Base-by-base conservation (phyloP, 345 rosid species). In the Rubroshorea leprosula region DNA sequence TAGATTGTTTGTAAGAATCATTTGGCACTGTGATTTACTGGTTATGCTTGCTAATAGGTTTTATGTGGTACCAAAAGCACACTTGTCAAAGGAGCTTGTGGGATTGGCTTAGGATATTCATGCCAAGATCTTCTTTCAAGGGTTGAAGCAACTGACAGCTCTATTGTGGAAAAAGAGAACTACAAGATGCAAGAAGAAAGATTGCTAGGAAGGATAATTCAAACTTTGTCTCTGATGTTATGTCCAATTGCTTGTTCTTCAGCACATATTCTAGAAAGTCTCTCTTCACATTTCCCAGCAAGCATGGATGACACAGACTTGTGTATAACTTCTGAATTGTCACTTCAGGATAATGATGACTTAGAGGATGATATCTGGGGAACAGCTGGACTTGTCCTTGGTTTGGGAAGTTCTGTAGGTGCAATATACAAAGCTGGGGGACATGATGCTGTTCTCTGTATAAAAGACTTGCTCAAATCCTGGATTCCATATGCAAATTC, bases 61-160 rank as follows among this genome's bases (percentile, higher is more conserved):
- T 80, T 92, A 71, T 70, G 79, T 80, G 60, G 68, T 62, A 86
- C 95, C 74, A 88, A 76, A 80, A 92, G 89, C 75, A 68, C 72
- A 64, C 86, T 88, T 58, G 93, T 88, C 52, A 92, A 77, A 80
- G 98, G 98, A 71, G 90, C 96, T 23, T 92, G 95, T 71, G 98
- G 87, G 43, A 62, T 92, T 77, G 92, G 96, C 73, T 78, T 88
- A 71, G 98, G 96, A 29, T 81, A 82, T 70, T 70, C 88, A 68
- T 81, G 93, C 74, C 87, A 92, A 77, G 90, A 78, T 65, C 89
- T 88, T 62, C 82, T 84, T 55, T 73, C 80, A 25, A 66, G 85
- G 67, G 70, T 61, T 55, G 80, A 74, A 66, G 60, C 77, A 66
- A 58, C 79, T 59, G 84, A 66, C 59, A 67, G 55, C 66, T 51